Conservation (phyloP, 2,329 filamentous ascomycete genomes). For the Paramyrothecium sp. region DNA sequence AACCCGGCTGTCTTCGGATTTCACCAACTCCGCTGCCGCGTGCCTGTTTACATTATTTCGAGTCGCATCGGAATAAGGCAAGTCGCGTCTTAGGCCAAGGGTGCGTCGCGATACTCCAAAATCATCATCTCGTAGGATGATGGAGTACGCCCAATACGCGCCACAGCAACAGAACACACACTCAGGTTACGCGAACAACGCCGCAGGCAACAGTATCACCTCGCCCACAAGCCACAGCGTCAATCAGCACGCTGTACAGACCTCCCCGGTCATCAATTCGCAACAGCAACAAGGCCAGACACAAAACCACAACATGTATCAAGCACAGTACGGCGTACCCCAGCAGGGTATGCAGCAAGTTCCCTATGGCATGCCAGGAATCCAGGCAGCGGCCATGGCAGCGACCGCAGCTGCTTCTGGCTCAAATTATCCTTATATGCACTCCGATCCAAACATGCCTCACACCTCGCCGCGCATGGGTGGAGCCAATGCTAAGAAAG, state of each 20-base stretch:
- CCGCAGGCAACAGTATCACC: slow-evolving; percentile 59
- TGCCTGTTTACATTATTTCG: slow-evolving; percentile 10
- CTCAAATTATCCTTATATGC: slow-evolving; percentile 70
- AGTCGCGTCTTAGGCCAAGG: slow-evolving; percentile 21
- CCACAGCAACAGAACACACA: slow-evolving; percentile 67
- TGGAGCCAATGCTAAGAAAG: slow-evolving; percentile 69
- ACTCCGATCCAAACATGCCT: slow-evolving; percentile 65
- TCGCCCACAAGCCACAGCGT: slow-evolving; percentile 71
- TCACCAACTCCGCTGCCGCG: slow-evolving; percentile 8
- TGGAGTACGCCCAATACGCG: slow-evolving; percentile 76
- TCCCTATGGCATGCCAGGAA: slow-evolving; percentile 73
- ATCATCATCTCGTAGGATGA: slow-evolving; percentile 45
- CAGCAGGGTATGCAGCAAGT: slow-evolving; percentile 67
- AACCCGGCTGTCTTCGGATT: slow-evolving; percentile 6
- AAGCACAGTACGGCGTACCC: slow-evolving; percentile 72
- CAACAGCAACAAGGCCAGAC: slow-evolving; percentile 64
- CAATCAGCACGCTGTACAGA: slow-evolving; percentile 66
- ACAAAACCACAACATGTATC: slow-evolving; percentile 75
- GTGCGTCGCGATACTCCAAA: slow-evolving; percentile 21
- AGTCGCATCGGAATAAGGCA: slow-evolving; percentile 9
- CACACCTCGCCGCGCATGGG: slow-evolving; percentile 77
- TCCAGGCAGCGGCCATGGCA: slow-evolving; percentile 90
- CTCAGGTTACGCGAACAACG: slow-evolving; percentile 61
- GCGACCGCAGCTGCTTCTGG: slow-evolving; percentile 88
- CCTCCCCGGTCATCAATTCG: slow-evolving; percentile 76